A percentile compares a stretch with the other conserved stretches of the same genome.
Evolutionary conservation across 2,329 filamentous ascomycete genomes (phyloP).

Genomic region (Pseudogymnoascus sp.): DNA sequence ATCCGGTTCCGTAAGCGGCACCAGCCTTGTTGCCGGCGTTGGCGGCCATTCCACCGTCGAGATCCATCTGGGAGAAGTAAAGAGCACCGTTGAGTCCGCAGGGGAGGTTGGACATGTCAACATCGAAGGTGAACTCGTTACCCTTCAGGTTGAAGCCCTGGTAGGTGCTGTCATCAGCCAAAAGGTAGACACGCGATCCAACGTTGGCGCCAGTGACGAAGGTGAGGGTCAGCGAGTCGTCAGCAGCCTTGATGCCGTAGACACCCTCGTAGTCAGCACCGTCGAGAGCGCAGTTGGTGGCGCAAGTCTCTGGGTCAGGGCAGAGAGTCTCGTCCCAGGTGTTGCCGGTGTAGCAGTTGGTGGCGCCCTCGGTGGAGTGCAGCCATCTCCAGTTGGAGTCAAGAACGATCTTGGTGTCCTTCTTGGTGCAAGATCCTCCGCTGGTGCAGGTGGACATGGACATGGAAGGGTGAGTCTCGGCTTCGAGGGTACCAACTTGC

Average conservation of each 20-base stretch:
- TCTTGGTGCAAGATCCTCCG: constrained; percentile 35
- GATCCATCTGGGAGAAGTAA: constrained; percentile 54
- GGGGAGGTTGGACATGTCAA: constrained; percentile 55
- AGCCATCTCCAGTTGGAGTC: constrained; percentile 49
- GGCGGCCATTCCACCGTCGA: constrained; percentile 45
- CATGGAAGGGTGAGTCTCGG: constrained; percentile 41
- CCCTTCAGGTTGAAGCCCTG: constrained; percentile 54
- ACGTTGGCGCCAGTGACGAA: constrained; percentile 45
- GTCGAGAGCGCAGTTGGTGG: constrained; percentile 41
- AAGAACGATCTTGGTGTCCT: constrained; percentile 39
- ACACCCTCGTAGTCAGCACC: constrained; percentile 41
- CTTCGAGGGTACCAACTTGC: constrained; percentile 34
- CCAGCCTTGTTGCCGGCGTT: constrained; percentile 44
- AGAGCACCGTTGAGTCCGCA: constrained; percentile 63
- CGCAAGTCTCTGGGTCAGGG: constrained; percentile 33
- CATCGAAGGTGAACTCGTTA: constrained; percentile 62
- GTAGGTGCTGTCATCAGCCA: constrained; percentile 52
- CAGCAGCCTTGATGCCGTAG: constrained; percentile 43
- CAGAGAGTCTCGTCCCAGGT: constrained; percentile 34
- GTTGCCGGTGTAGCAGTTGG: constrained; percentile 30
- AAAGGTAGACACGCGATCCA: constrained; percentile 51
- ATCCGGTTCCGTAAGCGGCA: constrained; percentile 51
- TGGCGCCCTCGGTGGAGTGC: constrained; percentile 33
- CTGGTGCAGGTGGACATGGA: constrained; percentile 40
- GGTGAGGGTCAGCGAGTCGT: constrained; percentile 41